phyloP scores from a whole-genome alignment of 2,329 filamentous ascomycete species.

The Paecilomyces dactylethromorphus region DNA sequence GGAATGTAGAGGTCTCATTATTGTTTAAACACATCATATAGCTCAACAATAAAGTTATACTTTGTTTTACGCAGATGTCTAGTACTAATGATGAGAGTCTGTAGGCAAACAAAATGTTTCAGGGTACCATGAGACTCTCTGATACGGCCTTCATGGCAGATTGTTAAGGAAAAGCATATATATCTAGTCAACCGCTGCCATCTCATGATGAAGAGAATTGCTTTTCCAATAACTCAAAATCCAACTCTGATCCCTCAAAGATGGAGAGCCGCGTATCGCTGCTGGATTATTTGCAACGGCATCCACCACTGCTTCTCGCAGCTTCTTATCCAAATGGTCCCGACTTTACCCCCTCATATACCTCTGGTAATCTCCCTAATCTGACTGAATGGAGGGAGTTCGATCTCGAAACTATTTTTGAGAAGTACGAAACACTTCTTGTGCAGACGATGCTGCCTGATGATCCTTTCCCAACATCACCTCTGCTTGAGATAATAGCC shows the following conservation, averaged over 20 bases:
- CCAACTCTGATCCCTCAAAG: background rate
- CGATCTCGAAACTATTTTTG: background rate
- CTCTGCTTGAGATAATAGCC: background rate
- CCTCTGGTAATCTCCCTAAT: background rate
- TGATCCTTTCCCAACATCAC: background rate
- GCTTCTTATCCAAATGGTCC: background rate
- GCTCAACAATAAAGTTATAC: no score
- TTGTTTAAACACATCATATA: no score
- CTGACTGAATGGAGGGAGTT: background rate
- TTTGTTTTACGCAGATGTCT: no score
- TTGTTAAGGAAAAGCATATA: background rate
- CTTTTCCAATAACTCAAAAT: background rate
- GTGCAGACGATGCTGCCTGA: background rate
- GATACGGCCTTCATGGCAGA: background rate
- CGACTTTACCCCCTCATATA: background rate
- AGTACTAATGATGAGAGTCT: no score
- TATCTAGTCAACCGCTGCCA: background rate
- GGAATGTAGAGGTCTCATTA: no score
- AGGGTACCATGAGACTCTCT: no score
- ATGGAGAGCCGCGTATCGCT: background rate
- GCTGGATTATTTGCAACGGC: background rate
- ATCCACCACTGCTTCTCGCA: background rate
- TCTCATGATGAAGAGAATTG: background rate
- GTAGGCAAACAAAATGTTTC: no score
- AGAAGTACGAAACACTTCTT: background rate